Evolutionary conservation across 345 rosid genomes (phyloP).

Genomic region (Garcia nutans): DNA sequence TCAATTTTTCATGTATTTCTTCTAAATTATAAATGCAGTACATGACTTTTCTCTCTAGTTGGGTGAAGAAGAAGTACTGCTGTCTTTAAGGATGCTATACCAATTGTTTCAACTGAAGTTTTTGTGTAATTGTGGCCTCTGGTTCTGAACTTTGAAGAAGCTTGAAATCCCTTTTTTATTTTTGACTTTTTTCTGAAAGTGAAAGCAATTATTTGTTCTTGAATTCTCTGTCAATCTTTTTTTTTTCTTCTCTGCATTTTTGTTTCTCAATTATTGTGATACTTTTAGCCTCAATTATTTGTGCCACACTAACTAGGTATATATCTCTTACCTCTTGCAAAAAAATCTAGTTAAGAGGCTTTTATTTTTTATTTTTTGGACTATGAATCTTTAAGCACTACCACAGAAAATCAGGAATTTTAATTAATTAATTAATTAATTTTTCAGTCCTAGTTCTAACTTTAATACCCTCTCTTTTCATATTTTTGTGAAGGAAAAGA

Average conservation of each 20-base stretch:
- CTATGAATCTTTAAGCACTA: too few species aligned
- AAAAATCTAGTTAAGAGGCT: too few species aligned
- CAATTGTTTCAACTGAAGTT: background rate
- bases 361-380: too few species aligned
- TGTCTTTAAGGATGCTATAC: too few species aligned
- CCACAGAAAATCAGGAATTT: background rate
- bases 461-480: slow-evolving; percentile 17
- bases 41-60: too few species aligned
- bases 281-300: too few species aligned
- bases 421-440: background rate
- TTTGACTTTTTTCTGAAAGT: slow-evolving; percentile 28
- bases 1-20: slow-evolving; percentile 19
- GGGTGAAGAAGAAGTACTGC: too few species aligned
- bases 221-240: background rate
- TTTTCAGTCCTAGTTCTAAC: slow-evolving; percentile 6
- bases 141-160: slow-evolving; percentile 11
- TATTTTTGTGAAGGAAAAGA: slow-evolving; percentile 30
- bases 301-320: too few species aligned
- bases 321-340: too few species aligned
- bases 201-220: too few species aligned
- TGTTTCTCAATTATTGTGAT: slow-evolving; percentile 34
- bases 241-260: background rate
- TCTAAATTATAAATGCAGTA: too few species aligned
- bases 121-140: background rate
- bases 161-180: background rate